Evolutionary conservation across 2,329 filamentous ascomycete genomes (phyloP).

Genomic region (Epichloe sylvatica): DNA sequence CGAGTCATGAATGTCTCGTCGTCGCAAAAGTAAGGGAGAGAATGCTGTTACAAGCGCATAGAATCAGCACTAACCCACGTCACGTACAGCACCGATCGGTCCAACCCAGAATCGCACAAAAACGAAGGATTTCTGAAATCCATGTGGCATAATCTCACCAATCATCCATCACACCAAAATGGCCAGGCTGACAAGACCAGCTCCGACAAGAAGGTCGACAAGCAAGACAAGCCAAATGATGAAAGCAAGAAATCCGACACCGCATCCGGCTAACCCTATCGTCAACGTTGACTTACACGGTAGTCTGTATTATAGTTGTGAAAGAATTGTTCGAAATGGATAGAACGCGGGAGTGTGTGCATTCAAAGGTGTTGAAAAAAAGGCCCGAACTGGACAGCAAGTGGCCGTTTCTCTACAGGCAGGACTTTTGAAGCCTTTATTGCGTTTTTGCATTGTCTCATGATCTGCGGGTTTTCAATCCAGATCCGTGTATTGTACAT

Average conservation of each 20-base stretch:
- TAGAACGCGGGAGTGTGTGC: constrained; percentile 12
- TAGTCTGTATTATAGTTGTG: constrained; percentile 10
- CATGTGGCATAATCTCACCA: constrained; percentile 85
- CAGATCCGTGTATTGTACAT: constrained; percentile 17
- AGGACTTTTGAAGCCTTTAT: neutral
- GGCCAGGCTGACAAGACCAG: constrained; percentile 12
- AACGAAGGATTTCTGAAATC: constrained; percentile 86
- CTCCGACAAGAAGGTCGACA: constrained; percentile 8
- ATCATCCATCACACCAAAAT: constrained; percentile 46
- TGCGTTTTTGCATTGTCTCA: neutral
- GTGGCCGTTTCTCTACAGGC: constrained; percentile 9
- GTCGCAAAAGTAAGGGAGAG: constrained; percentile 6
- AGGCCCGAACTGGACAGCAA: constrained; percentile 10
- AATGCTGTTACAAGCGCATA: neutral
- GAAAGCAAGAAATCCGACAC: constrained; percentile 22
- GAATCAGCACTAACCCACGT: neutral
- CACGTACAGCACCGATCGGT: constrained; percentile 7
- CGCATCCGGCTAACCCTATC: constrained; percentile 15
- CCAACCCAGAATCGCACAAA: constrained; percentile 43
- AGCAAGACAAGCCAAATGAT: constrained; percentile 13
- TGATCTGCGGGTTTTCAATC: neutral
- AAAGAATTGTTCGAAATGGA: constrained; percentile 5
- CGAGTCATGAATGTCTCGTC: constrained; percentile 69
- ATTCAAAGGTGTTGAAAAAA: constrained; percentile 24
- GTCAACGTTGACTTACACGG: constrained; percentile 11